These are phyloP conservation scores for Neopestalotiopsis sp. DNA, from an alignment of 2,329 filamentous ascomycete species.

Conservation along the genomic window DNA sequence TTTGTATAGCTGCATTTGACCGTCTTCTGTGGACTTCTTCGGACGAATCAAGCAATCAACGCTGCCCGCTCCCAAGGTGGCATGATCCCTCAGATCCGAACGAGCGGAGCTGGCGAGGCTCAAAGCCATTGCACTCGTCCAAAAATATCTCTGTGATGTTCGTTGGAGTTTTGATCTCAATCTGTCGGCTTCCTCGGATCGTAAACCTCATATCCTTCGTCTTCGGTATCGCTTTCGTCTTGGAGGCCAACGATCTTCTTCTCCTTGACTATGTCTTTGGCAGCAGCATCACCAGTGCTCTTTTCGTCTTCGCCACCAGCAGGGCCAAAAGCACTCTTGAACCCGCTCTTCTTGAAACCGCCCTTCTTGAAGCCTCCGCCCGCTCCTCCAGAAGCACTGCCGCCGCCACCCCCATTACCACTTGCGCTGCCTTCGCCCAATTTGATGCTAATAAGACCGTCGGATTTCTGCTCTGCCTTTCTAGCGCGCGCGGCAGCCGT, in stretches of 20 bases:
- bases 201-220: conserved; percentile 74
- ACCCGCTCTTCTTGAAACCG: conserved; percentile 82
- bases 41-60: too few relatives aligned
- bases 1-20: too few relatives aligned
- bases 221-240: conserved; percentile 69
- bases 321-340: conserved; percentile 76
- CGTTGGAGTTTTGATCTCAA: conserved; percentile 42
- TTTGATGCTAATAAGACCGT: conserved; percentile 72
- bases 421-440: conserved; percentile 42
- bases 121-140: background rate
- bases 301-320: conserved; percentile 50
- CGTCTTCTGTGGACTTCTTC: too few relatives aligned
- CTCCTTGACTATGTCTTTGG: conserved; percentile 40
- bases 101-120: background rate
- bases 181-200: conserved; percentile 65
- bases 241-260: conserved; percentile 33
- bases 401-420: conserved; percentile 17
- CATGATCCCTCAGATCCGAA: background rate
- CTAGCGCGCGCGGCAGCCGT: conserved; percentile 67
- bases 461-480: conserved; percentile 73
- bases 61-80: too few relatives aligned
- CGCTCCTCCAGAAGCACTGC: conserved; percentile 29
- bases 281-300: conserved; percentile 35
- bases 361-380: conserved; percentile 67
- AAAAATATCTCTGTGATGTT: background rate